Evolutionary conservation across 2,329 filamentous ascomycete genomes (phyloP), one percentile per base, ranked within the genome.

Genomic region (Talaromyces marneffei): DNA sequence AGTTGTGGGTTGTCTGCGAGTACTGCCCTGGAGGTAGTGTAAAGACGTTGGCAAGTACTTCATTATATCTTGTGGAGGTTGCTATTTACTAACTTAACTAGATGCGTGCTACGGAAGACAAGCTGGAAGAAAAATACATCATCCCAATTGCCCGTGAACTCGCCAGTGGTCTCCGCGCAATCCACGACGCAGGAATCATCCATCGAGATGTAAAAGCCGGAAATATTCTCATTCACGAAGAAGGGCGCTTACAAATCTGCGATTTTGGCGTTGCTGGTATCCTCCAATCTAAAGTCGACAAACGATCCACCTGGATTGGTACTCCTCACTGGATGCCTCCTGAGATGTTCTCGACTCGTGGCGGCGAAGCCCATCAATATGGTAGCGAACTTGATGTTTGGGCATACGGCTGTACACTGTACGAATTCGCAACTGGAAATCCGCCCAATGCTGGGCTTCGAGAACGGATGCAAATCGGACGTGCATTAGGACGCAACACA

Each of bases 321-420:
- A 88, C 85, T 3, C 83, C 85, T 2, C 82, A 87, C 67, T 88
- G 84, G 83, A 87, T 88, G 85, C 82, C 85, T 5, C 84, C 83
- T 4, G 85, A 88, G 68, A 77, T 87, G 70, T 80, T 80, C 64
- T 67, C 74, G 48, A 71, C 68, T 48, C 69, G 69, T 3, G 68
- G 70, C 9, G 64, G 63, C 5, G 73, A 75, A 59, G 75, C 73
- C 7, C 76, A 78, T 57, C 72, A 77, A 55, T 80, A 80, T 61
- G 77, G 78, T 12, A 79, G 77, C 61, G 79, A 81, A 76, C 73
- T 81, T 44, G 79, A 82, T 67, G 77, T 80, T 3, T 82, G 79
- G 79, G 79, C 78, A 16, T 82, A 78, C 66, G 79, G 79, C 29
- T 80, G 78, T 63, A 81, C 79, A 0, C 63, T 82, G 4, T 80